Conservation (phyloP, 2,329 filamentous ascomycete genomes). For the Neoarthrinium moseri region DNA sequence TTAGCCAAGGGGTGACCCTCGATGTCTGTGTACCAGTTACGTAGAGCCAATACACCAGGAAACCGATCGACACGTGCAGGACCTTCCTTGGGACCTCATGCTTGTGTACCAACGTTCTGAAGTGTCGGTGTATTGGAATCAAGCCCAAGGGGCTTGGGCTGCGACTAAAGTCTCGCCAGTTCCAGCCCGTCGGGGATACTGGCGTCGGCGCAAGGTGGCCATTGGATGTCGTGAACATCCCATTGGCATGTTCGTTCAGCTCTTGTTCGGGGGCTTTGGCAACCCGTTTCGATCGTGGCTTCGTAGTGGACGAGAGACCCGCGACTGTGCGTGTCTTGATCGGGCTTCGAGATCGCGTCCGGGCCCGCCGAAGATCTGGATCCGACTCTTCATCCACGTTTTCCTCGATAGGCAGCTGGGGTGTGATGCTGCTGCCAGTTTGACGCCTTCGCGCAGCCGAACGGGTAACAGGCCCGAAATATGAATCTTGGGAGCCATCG, state of each 20-base stretch:
- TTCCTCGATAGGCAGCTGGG: conserved; percentile 60
- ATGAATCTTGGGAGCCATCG: conserved; percentile 52
- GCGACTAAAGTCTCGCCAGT: conserved; percentile 84
- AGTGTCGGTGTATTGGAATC: conserved; percentile 92
- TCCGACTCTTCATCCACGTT: conserved; percentile 49
- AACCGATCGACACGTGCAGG: conserved; percentile 94
- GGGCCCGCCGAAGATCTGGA: conserved; percentile 58
- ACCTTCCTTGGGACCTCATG: conserved; percentile 95
- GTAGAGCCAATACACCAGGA: conserved; percentile 87
- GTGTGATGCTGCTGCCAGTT: conserved; percentile 37
- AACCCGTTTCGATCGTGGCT: conserved; percentile 15
- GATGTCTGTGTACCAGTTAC: conserved; percentile 72
- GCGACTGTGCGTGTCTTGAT: conserved; percentile 50
- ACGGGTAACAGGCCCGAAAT: conserved; percentile 75
- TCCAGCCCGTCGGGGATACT: conserved; percentile 60
- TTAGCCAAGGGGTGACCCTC: conserved; percentile 80
- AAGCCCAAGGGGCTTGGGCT: conserved; percentile 90
- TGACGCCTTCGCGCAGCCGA: conserved; percentile 65
- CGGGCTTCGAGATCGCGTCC: conserved; percentile 71
- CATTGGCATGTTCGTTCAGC: conserved; percentile 18
- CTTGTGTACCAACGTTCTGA: conserved; percentile 88
- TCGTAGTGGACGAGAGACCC: conserved; percentile 51
- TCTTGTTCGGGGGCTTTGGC: conserved; percentile 22
- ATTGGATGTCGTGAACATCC: conserved; percentile 41
- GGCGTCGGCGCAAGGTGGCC: conserved; percentile 69